Conservation (phyloP, 176 grass and related monocot species). For the Carex parvula region DNA sequence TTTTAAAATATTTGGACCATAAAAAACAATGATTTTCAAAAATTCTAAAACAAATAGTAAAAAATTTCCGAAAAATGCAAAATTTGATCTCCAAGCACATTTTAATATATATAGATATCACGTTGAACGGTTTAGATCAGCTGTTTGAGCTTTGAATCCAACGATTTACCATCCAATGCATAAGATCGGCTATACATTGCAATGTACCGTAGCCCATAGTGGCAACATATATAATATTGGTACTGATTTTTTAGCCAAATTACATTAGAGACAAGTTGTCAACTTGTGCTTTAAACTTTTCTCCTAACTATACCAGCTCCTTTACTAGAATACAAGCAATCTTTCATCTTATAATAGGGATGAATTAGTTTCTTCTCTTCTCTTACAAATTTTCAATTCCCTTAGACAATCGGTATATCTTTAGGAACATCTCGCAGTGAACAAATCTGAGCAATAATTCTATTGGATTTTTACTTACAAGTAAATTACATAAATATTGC, state of each 20-base stretch:
- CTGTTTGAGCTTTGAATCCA: too few species aligned
- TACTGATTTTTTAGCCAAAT: background rate
- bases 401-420: constrained; percentile 70
- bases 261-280: background rate
- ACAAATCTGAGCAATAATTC: background rate
- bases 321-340: background rate
- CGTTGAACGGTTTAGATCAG: too few species aligned
- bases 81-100: too few species aligned
- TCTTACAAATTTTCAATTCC: constrained; percentile 36
- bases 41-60: too few species aligned
- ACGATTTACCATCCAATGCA: too few species aligned
- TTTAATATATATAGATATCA: too few species aligned
- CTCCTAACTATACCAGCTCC: background rate
- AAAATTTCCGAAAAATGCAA: too few species aligned
- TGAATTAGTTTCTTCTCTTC: background rate
- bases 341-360: background rate
- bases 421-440: constrained; percentile 75
- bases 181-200: too few species aligned
- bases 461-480: background rate
- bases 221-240: background rate
- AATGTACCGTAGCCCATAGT: too few species aligned
- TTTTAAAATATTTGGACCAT: too few species aligned
- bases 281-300: background rate
- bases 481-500: background rate
- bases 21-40: too few species aligned